phyloP scores from a whole-genome alignment of 768 basidiomycete genomes.

The Dacryopinax primogenitus region DNA sequence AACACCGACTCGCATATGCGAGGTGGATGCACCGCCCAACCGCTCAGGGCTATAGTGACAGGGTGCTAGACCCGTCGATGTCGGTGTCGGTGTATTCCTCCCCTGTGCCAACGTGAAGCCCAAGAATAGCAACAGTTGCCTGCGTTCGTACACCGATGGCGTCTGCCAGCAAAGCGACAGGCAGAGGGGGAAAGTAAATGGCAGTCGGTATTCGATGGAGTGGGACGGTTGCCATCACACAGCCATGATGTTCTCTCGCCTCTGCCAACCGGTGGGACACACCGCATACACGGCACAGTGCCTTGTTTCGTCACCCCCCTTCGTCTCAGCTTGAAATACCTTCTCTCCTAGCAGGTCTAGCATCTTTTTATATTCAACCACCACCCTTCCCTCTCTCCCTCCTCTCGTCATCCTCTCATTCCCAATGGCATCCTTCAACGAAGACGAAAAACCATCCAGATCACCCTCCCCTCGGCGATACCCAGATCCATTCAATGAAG shows the following conservation, averaged over 20 bases:
- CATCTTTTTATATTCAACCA: not conserved
- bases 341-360: constrained; percentile 1
- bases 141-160: not conserved
- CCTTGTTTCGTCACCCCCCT: not conserved
- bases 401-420: not conserved
- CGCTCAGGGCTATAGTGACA: too few species aligned
- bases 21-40: too few species aligned
- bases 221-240: not conserved
- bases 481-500: not conserved
- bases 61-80: not conserved
- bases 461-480: not conserved
- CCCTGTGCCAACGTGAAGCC: too few species aligned
- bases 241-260: not conserved
- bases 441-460: not conserved
- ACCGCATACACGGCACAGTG: too few species aligned
- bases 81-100: not conserved
- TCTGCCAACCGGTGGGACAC: not conserved
- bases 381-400: not conserved
- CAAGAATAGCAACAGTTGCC: too few species aligned
- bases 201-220: not conserved
- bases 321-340: not conserved
- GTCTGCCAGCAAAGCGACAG: not conserved
- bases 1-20: too few species aligned
- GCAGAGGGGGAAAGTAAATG: not conserved
- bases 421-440: not conserved